A percentile compares a stretch with the other conserved stretches of the same genome.
Evolutionary conservation across 345 rosid genomes (phyloP).

Genomic region (Ricinus communis): DNA sequence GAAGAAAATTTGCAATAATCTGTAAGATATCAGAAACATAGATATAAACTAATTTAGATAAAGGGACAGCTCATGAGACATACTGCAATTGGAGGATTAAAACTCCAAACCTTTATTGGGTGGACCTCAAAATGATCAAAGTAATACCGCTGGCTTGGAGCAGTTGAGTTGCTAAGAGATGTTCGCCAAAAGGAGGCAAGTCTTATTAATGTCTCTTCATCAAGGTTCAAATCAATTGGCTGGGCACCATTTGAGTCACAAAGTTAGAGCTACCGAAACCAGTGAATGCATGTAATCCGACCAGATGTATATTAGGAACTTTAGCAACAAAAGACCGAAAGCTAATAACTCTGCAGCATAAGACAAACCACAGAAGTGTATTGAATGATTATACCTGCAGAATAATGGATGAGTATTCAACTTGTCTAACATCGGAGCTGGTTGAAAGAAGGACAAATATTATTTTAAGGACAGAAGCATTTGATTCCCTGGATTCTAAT

Average conservation of each 20-base stretch:
- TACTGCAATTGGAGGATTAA: constrained; percentile 1
- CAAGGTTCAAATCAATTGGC: constrained; percentile 87
- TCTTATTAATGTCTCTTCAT: constrained; percentile 89
- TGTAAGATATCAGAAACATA: constrained; percentile 30
- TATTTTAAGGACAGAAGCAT: constrained; percentile 54
- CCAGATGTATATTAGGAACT: constrained; percentile 10
- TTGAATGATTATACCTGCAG: constrained; percentile 64
- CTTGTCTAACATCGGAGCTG: constrained; percentile 68
- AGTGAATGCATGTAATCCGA: constrained; percentile 8
- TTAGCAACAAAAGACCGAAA: constrained; percentile 18
- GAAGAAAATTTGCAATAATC: constrained; percentile 82
- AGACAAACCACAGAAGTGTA: constrained; percentile 8
- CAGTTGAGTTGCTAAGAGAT: constrained; percentile 66
- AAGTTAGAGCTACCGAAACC: constrained; percentile 23
- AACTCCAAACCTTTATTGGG: constrained; percentile 74
- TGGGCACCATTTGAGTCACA: constrained; percentile 32
- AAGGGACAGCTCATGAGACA: constrained; percentile 2
- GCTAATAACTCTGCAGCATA: constrained; percentile 7
- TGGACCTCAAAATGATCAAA: constrained; percentile 95
- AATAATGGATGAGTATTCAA: constrained; percentile 66
- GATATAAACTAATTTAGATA: constrained; percentile 14
- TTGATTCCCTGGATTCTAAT: constrained; percentile 41
- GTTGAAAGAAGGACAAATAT: constrained; percentile 55
- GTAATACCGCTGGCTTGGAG: constrained; percentile 72
- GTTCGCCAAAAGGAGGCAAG: constrained; percentile 83